phyloP scores from a whole-genome alignment of 2,329 filamentous ascomycete genomes.

The Xylariales sp. region DNA sequence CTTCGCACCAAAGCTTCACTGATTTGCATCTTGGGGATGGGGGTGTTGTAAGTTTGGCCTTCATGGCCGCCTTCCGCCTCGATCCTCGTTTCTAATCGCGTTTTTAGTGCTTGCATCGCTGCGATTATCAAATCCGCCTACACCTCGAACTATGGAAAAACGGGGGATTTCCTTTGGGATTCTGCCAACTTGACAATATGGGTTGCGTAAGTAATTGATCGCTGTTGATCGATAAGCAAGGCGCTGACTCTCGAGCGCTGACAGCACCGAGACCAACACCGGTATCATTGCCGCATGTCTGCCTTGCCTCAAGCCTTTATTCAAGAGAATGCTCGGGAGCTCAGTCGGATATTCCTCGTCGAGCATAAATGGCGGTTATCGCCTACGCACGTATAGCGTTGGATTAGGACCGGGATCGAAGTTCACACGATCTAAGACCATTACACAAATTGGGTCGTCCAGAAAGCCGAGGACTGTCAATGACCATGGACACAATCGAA shows the following conservation, averaged over 20 bases:
- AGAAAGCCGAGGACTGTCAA: conserved; percentile 2
- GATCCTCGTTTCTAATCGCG: not conserved
- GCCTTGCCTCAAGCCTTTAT: conserved; percentile 10
- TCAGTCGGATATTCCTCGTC: not conserved
- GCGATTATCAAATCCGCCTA: conserved; percentile 37
- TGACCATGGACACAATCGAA: conserved; percentile 4
- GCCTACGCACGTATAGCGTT: conserved; percentile 16
- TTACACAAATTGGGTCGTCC: not conserved
- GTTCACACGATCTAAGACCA: conserved; percentile 32
- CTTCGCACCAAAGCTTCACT: conserved; percentile 34
- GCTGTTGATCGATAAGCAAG: not conserved
- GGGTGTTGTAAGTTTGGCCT: conserved; percentile 30
- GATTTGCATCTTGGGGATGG: conserved; percentile 35
- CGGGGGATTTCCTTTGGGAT: conserved; percentile 39
- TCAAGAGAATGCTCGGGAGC: conserved; percentile 9
- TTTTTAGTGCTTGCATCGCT: conserved; percentile 30
- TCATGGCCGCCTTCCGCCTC: not conserved
- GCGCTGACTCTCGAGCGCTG: no score
- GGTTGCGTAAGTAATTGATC: conserved; percentile 26
- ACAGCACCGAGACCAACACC: conserved; percentile 9
- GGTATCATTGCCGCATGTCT: conserved; percentile 12
- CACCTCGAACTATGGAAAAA: conserved; percentile 33
- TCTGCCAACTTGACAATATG: conserved; percentile 43
- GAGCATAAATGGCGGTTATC: not conserved
- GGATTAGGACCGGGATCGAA: conserved; percentile 11